Conservation (phyloP, 345 rosid genomes). For the Eutrema heterophyllum region DNA sequence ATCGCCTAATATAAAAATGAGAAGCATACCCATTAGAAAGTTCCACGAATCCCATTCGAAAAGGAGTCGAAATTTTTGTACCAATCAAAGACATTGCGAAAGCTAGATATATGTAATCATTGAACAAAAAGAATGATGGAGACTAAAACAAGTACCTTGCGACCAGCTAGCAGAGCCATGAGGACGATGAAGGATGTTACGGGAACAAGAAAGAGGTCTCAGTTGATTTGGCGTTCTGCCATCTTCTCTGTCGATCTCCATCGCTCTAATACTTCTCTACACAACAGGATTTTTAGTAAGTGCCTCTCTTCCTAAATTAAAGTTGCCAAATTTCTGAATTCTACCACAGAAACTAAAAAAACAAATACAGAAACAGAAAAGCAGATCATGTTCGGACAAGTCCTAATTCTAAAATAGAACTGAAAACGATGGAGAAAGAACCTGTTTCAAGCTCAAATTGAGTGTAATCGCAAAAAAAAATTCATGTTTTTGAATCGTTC, state of each 20-base stretch:
- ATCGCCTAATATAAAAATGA: conserved; percentile 45
- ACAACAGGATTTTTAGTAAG: background rate
- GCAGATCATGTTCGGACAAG: no score
- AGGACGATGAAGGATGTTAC: conserved; percentile 73
- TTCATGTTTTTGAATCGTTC: background rate
- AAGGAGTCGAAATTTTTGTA: background rate
- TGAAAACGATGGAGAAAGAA: background rate
- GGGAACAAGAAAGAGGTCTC: conserved; percentile 75
- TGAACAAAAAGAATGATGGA: background rate
- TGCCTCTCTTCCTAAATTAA: background rate
- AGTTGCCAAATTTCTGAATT: background rate
- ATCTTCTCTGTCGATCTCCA: conserved; percentile 66
- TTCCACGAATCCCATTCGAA: background rate
- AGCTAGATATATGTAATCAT: background rate
- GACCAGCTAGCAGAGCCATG: conserved; percentile 98
- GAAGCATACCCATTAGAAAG: background rate
- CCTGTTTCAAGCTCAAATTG: background rate
- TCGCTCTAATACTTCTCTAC: conserved; percentile 6
- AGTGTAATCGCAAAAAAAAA: background rate
- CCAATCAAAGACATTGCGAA: background rate
- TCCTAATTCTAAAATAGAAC: background rate
- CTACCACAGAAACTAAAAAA: background rate
- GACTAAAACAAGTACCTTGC: conserved; percentile 49
- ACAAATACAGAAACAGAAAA: no score
- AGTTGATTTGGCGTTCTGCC: conserved; percentile 65